Conservation (phyloP, 2,329 filamentous ascomycete genomes). For the Claviceps sp. region DNA sequence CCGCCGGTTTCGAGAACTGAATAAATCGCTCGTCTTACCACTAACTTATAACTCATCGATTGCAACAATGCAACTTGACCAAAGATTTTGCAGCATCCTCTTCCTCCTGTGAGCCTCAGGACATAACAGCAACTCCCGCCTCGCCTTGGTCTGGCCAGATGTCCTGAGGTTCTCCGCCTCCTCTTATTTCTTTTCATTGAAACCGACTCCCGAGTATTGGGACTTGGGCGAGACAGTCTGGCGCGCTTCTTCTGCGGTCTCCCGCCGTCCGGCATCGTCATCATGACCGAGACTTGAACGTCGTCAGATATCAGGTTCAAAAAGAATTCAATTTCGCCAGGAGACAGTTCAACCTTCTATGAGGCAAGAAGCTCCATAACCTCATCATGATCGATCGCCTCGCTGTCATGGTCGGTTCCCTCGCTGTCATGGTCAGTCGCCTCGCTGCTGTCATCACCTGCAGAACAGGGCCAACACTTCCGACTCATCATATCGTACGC, state of each 20-base stretch:
- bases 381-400: conserved; percentile 17
- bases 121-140: too few relatives aligned
- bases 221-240: background rate
- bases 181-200: background rate
- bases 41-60: too few relatives aligned
- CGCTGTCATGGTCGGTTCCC: conserved; percentile 18
- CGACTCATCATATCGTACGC: conserved; percentile 9
- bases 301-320: conserved; percentile 3
- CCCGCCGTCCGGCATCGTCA: conserved; percentile 5
- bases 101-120: too few relatives aligned
- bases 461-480: background rate
- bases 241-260: background rate
- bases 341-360: conserved; percentile 8
- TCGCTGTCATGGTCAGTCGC: conserved; percentile 20
- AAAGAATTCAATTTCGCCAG: background rate
- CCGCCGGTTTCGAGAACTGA: too few relatives aligned
- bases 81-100: too few relatives aligned
- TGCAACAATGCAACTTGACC: too few relatives aligned
- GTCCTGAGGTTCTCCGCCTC: background rate
- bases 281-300: conserved; percentile 4
- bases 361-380: background rate
- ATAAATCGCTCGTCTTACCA: too few relatives aligned
- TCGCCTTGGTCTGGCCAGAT: background rate
- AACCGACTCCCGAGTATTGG: background rate
- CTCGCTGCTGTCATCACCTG: conserved; percentile 2